phyloP scores from a whole-genome alignment of 2,329 filamentous ascomycete species.

The Calonectria ilicicola region DNA sequence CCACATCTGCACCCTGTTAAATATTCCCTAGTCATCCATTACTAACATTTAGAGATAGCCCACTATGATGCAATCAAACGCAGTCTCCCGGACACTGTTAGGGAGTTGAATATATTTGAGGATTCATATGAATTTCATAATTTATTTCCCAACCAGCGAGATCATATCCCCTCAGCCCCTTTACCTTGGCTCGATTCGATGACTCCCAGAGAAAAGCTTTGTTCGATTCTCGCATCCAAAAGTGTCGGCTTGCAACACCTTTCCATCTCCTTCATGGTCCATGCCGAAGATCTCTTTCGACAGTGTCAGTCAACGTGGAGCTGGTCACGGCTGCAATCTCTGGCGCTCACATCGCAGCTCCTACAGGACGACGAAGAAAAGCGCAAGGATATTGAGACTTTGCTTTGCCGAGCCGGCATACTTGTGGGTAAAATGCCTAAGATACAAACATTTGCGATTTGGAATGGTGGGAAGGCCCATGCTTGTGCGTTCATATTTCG shows the following conservation, averaged over 20 bases:
- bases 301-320: conserved; percentile 38
- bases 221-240: conserved; percentile 38
- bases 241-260: conserved; percentile 44
- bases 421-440: conserved; percentile 45
- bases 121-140: conserved; percentile 40
- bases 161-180: not conserved
- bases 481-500: conserved; percentile 50
- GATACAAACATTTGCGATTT: conserved; percentile 48
- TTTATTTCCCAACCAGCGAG: conserved; percentile 5
- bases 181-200: conserved; percentile 13
- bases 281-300: conserved; percentile 45
- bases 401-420: conserved; percentile 40
- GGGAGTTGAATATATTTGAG: conserved; percentile 42
- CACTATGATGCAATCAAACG: conserved; percentile 2
- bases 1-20: conserved; percentile 30
- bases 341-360: conserved; percentile 49
- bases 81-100: conserved; percentile 40
- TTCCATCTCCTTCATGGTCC: conserved; percentile 44
- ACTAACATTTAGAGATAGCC: conserved; percentile 24
- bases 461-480: conserved; percentile 45
- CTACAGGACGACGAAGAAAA: conserved; percentile 30
- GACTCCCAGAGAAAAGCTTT: conserved; percentile 23
- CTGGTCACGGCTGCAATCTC: conserved; percentile 45
- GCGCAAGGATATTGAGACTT: conserved; percentile 28
- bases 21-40: not conserved